These are phyloP conservation scores for Globisporangium orthogonon DNA, from an alignment of 352 stramenopile species.

Conservation along the genomic window DNA sequence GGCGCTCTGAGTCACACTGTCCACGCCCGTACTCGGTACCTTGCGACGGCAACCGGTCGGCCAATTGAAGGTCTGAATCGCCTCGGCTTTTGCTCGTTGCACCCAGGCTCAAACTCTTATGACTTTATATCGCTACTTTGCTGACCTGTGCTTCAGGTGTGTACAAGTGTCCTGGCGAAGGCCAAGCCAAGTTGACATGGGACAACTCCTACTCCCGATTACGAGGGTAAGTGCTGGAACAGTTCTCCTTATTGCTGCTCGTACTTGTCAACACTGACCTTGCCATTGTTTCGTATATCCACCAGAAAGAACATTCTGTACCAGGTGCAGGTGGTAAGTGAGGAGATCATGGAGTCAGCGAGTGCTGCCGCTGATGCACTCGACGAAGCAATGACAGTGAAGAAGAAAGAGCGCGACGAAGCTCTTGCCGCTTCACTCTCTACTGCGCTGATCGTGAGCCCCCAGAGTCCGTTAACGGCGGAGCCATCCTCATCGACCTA, in stretches of 20 bases:
- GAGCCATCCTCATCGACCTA: conserved; percentile 25
- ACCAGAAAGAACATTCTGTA: conserved; percentile 79
- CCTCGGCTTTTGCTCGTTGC: neutral
- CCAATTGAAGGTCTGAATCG: conserved; percentile 39
- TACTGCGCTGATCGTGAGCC: conserved; percentile 32
- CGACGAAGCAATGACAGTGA: conserved; percentile 53
- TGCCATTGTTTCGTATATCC: neutral
- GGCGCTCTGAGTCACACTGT: conserved; percentile 36
- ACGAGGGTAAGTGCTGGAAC: conserved; percentile 31
- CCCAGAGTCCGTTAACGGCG: conserved; percentile 5
- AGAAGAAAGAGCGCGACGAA: conserved; percentile 36
- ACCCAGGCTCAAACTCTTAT: neutral
- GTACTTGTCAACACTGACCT: neutral
- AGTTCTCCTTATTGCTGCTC: neutral
- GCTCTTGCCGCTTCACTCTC: conserved; percentile 20
- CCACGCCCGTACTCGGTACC: conserved; percentile 56
- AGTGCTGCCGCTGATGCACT: conserved; percentile 60
- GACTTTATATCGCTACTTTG: neutral
- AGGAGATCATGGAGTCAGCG: conserved; percentile 68
- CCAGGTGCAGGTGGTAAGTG: conserved; percentile 61
- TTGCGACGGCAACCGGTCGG: conserved; percentile 33
- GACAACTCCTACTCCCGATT: conserved; percentile 82
- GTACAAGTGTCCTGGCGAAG: conserved; percentile 50
- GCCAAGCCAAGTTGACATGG: conserved; percentile 59
- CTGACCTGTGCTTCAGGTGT: conserved; percentile 17